phyloP scores from a whole-genome alignment of 1,284 basidiomycete species.

The Xerocomus cyaneibrunnescens region DNA sequence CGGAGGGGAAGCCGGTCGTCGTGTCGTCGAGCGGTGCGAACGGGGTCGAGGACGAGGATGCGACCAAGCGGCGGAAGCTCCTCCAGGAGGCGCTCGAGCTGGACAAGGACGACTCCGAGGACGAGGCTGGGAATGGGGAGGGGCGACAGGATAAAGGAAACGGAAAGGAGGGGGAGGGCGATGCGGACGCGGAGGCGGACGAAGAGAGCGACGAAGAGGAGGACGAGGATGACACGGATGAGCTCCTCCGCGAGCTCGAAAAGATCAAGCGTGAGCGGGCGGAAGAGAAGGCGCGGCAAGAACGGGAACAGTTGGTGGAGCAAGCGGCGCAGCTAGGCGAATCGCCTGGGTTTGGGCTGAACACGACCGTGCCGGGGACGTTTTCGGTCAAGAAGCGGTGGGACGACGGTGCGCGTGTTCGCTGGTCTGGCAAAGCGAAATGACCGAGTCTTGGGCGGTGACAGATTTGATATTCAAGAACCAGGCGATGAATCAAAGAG shows the following conservation, averaged over 20 bases:
- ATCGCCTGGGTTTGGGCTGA: slow-evolving; percentile 48
- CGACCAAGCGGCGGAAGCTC: slow-evolving; percentile 75
- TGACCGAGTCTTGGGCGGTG: not conserved
- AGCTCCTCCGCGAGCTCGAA: slow-evolving; percentile 88
- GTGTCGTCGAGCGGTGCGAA: slow-evolving; percentile 31
- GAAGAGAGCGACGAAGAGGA: slow-evolving; percentile 49
- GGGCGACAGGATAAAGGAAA: slow-evolving; percentile 27
- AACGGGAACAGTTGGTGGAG: slow-evolving; percentile 70
- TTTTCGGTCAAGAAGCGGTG: slow-evolving; percentile 92
- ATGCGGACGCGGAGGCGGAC: slow-evolving; percentile 41
- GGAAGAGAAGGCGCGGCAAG: slow-evolving; percentile 85
- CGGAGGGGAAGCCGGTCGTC: slow-evolving; percentile 57
- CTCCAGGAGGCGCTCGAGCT: slow-evolving; percentile 81
- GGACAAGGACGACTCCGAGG: slow-evolving; percentile 83
- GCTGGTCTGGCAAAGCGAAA: not conserved
- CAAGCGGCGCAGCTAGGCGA: slow-evolving; percentile 76
- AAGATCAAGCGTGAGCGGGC: slow-evolving; percentile 95
- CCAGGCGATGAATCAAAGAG: slow-evolving; percentile 72
- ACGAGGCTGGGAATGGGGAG: slow-evolving; percentile 40
- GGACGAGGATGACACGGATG: slow-evolving; percentile 85
- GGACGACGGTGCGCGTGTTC: slow-evolving; percentile 78
- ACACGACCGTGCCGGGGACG: slow-evolving; percentile 75
- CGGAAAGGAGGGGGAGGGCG: slow-evolving; percentile 29
- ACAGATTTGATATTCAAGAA: slow-evolving; percentile 96
- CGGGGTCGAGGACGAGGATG: slow-evolving; percentile 56